Percentiles rank a stretch among this genome's conserved stretches.
Conservation (phyloP, 225 moss, liverwort and hornwort species). For the Anthoceros angustus region DNA sequence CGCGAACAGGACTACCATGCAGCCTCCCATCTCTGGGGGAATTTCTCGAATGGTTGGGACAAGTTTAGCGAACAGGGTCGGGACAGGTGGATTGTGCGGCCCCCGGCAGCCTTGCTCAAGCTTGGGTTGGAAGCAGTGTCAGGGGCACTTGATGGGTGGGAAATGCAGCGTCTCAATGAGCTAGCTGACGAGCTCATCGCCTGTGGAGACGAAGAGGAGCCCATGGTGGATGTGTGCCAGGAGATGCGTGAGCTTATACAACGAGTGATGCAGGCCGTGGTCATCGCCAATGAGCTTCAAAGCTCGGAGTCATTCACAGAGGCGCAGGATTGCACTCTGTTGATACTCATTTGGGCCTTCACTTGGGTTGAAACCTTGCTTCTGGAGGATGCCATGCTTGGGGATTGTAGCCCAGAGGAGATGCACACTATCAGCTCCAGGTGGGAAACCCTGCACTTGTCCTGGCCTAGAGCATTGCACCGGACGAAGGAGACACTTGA, state of each 20-base stretch:
- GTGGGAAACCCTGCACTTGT: not conserved
- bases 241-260: too few relatives aligned
- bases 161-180: not conserved
- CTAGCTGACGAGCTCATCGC: not conserved
- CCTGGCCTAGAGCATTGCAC: not conserved
- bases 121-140: not conserved
- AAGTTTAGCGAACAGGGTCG: too few relatives aligned
- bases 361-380: not conserved
- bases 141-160: not conserved
- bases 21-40: too few relatives aligned
- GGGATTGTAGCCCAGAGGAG: not conserved
- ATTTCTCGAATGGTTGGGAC: too few relatives aligned
- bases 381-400: not conserved
- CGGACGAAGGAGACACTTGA: not conserved
- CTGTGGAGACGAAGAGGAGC: not conserved
- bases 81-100: not conserved
- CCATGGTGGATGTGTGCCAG: not conserved
- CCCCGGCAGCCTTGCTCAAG: not conserved
- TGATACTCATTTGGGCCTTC: not conserved
- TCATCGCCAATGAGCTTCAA: too few relatives aligned
- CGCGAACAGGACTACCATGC: too few relatives aligned
- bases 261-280: too few relatives aligned
- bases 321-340: not conserved
- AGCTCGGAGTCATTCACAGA: not conserved
- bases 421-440: not conserved